Evolutionary conservation across 192 early-diverging fungal species (phyloP), one percentile per base, ranked within the genome.

Genomic region (Irineochytrium annulatum): DNA sequence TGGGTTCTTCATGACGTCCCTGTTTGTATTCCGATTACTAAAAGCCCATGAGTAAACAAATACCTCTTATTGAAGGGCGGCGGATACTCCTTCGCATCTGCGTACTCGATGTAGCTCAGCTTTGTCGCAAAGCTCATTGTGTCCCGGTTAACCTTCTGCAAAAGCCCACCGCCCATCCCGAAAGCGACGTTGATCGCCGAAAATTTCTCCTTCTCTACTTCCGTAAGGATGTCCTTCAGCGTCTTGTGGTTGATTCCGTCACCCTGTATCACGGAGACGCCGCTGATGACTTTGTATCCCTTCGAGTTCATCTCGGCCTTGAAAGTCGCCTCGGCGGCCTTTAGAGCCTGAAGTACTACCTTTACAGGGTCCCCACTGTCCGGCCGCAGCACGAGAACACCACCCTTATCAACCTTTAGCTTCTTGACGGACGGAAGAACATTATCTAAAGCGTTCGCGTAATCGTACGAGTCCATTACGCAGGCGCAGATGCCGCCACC

Each of bases 391-490:
- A 94, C 83, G 57, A 94, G 61, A 46, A 87, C 81, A 2, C 92
- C 92, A 29, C 92, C 89, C 51, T 83, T 84, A 32, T 78, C 82
- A 24, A 87, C 43, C 69, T 94, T 92, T 44, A 73, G 67, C 27
- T 70, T 67, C 1, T 76, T 81, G 3, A 94, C 79, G 2, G 67
- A 63, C 3, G 92, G 92, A 52, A 94, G 65, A 0, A 94, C 77
- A 2, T 81, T 78, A 20, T 86, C 77, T 22, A 94, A 72, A 3
- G 90, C 92, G 31, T 78, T 62, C 14, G 70, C 72, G 52, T 94
- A 94, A 63, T 94, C 90, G 67, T 89, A 94, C 22, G 90, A 88
- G 44, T 94, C 92, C 92, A 94, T 89, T 16, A 94, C 92, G 55
- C 90, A 92, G 0, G 92, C 87, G 62, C 73, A 87, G n/a, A 82